Conservation (phyloP, 2,329 filamentous ascomycete genomes). For the Gaeumannomyces tritici region DNA sequence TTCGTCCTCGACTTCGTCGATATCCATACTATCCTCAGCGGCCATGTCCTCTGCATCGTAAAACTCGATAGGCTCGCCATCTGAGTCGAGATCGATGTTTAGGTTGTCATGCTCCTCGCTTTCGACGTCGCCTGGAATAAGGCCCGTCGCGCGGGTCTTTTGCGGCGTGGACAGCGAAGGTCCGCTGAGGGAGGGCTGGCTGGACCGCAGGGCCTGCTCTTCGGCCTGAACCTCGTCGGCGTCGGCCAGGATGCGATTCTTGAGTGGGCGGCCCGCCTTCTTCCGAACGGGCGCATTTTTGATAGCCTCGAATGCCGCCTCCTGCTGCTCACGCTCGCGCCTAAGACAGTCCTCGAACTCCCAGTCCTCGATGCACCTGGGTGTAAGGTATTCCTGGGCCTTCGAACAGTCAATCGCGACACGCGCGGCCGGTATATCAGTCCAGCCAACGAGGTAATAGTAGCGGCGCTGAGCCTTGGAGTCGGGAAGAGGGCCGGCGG, state of each 20-base stretch:
- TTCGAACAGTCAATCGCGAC: slow-evolving; percentile 34
- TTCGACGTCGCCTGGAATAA: slow-evolving; percentile 7
- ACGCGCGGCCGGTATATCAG: slow-evolving; percentile 38
- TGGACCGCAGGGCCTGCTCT: slow-evolving; percentile 18
- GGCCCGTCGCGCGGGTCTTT: slow-evolving; percentile 12
- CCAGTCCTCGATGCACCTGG: slow-evolving; percentile 45
- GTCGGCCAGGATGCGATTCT: slow-evolving; percentile 4
- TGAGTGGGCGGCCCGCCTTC: background rate
- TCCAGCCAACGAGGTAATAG: slow-evolving; percentile 46
- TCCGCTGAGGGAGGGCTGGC: slow-evolving; percentile 16
- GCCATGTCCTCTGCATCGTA: too few relatives aligned
- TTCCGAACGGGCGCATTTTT: slow-evolving; percentile 5
- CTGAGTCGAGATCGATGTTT: slow-evolving; percentile 13
- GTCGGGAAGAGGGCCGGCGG: slow-evolving; percentile 16
- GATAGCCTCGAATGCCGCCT: slow-evolving; percentile 14
- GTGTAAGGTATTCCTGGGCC: slow-evolving; percentile 50
- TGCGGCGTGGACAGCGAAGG: slow-evolving; percentile 30
- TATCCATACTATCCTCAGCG: background rate
- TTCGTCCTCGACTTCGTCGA: slow-evolving; percentile 4
- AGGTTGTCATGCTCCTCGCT: slow-evolving; percentile 20
- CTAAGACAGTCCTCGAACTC: slow-evolving; percentile 36
- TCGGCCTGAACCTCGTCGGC: slow-evolving; percentile 6
- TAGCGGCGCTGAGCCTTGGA: slow-evolving; percentile 29
- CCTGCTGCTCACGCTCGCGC: slow-evolving; percentile 26
- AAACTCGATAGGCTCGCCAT: too few relatives aligned